Evolutionary conservation across 768 basidiomycete species (phyloP), one percentile per base, ranked within the genome.

Genomic region (Cystofilobasidium capitatum): DNA sequence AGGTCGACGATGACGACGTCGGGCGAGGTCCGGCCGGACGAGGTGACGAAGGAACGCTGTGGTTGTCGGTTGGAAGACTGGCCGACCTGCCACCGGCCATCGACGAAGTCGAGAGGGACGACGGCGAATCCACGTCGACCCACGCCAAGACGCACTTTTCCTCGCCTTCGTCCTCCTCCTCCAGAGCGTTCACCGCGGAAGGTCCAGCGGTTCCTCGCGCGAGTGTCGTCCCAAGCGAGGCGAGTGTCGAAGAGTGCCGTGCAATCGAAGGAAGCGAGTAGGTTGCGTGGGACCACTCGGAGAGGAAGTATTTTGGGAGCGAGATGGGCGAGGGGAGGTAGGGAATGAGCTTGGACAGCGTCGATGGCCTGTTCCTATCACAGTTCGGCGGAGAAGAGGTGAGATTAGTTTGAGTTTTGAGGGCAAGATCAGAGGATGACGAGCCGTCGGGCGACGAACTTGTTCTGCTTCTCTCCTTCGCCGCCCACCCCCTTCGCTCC

Each of bases 231-330:
- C 55, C 66, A 31, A 68, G 66, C 20, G 66, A 68, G 49, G 59
- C 63, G 68, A 8, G 57, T 31, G 24, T 69, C 73, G 0, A 73
- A 86, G 70, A 92, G 89, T 10, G 90, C 81, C 1, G 87, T 86
- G 71, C 90, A 88, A 2, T 16, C 29, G 87, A 80, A 3, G 91
- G 91, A 74, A 96, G 88, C 49, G 89, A 84, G 75, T 89, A 96
- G 71, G 89, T 88, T 17, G 91, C 89, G 74, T 94, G 92, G 0
- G 91, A 93, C 92, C 91, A 94, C 76, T 92, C 87, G n/a, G 90
- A 92, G 73, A 86, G 85, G 74, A 96, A 92, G 76, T 94, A 94
- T 70, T 88, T 89, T 22, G 91, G 91, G 39, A 90, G 81, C 3
- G 62, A 49, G 29, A 69, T 26, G 29, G 51, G 51, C 26, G 51